Evolutionary conservation across 805 yeast species (phyloP).

Genomic region (Ogataea henricii): DNA sequence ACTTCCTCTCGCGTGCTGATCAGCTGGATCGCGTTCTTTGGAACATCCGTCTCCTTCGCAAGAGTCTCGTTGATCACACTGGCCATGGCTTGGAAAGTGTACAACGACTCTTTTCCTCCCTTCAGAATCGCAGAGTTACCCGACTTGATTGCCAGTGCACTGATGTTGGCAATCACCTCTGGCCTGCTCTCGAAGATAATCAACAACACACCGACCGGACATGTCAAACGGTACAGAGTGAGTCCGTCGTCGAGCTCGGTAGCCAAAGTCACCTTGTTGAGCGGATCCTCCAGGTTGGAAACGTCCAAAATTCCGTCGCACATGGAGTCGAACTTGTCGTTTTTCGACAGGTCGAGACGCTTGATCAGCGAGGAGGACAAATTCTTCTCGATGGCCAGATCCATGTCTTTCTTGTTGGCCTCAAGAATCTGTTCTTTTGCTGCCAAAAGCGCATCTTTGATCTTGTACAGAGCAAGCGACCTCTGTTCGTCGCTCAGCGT

Average conservation of each 20-base stretch:
- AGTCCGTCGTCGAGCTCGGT: conserved; percentile 88
- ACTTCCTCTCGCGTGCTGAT: conserved; percentile 91
- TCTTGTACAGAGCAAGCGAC: conserved; percentile 67
- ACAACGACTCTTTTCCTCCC: conserved; percentile 92
- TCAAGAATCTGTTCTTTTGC: conserved; percentile 62
- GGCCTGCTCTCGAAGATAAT: conserved; percentile 97
- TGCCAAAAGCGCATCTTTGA: conserved; percentile 66
- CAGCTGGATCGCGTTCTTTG: conserved; percentile 79
- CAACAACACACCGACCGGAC: conserved; percentile 92
- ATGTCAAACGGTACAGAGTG: conserved; percentile 76
- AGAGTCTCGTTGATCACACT: conserved; percentile 64
- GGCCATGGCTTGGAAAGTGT: conserved; percentile 84
- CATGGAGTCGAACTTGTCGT: conserved; percentile 91
- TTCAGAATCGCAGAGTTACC: conserved; percentile 96
- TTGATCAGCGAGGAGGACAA: conserved; percentile 74
- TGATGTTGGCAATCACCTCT: conserved; percentile 96
- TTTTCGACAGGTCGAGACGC: conserved; percentile 77
- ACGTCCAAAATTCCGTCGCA: conserved; percentile 93
- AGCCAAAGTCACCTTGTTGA: conserved; percentile 84
- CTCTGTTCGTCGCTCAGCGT: conserved; percentile 74
- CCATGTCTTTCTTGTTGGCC: conserved; percentile 78
- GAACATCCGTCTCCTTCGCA: conserved; percentile 63
- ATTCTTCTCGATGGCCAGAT: conserved; percentile 60
- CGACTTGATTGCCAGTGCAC: conserved; percentile 92
- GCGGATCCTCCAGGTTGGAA: conserved; percentile 85